Base-by-base conservation (phyloP, 306 rosid species). In the Casuarina equisetifolia region DNA sequence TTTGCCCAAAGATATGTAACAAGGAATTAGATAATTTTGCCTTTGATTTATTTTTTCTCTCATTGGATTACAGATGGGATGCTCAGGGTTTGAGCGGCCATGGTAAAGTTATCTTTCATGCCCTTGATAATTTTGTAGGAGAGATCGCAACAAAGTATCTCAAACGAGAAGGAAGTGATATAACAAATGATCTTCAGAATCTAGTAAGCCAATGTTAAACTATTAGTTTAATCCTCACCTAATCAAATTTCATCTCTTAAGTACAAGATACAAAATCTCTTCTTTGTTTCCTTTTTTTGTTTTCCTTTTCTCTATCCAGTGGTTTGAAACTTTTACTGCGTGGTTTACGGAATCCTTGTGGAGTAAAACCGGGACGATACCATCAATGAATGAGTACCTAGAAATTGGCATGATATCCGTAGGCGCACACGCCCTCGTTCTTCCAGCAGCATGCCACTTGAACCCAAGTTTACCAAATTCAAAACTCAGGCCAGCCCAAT, bases 281-380 rank as follows among this genome's bases (percentile, higher is more conserved):
- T 3, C 15, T 15, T 2, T 50, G 13, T 35, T 13, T 8, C 16
- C 3, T 51, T 40, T 45, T 45, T 7, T 39, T n/a, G 32, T 63
- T 38, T 7, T n/a, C 2, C 6, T 63, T 38, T 63, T 2, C 3
- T 25, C 2, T 1, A 1, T 70, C 5, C 12, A 73, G 78, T 79
- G 78, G 82, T 73, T 82, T 25, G 89, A 85, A 66, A 67, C 74
- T n/a, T 80, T 87, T 59, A 5, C 12, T 45, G 69, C 89, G n/a
- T 87, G 91, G 91, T 82, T 80, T 35, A 25, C 59, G 35, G 87
- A 87, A 36, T 83, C 87, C 44, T 54, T 62, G 39, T 78, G 89
- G 91, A 74, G 84, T 72, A 80, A 80, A 71, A 85, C 32, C 70
- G 86, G 79, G 57, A 42, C 38, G 62, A 57, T n/a, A 61, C 89